Conservation (phyloP, 331 rosid genomes). For the Quercus lobata region DNA sequence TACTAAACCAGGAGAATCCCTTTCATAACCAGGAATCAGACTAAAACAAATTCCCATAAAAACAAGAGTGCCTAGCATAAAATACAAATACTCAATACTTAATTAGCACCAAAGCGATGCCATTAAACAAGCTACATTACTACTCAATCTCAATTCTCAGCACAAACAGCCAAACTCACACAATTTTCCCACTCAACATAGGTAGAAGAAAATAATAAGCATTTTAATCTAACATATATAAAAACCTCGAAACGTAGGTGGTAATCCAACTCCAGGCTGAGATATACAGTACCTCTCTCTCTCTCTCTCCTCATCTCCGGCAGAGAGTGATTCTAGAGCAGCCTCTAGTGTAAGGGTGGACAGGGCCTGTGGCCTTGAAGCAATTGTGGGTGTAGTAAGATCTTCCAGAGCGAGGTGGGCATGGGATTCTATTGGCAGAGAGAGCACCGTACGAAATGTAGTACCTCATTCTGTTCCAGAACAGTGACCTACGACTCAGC, state of each 20-base stretch:
- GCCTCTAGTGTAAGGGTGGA: constrained; percentile 66
- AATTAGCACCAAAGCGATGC: constrained; percentile 17
- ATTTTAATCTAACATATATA: neutral
- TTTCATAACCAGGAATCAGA: neutral
- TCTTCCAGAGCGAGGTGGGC: constrained; percentile 93
- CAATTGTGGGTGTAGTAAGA: constrained; percentile 86
- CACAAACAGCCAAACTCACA: neutral
- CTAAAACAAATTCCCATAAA: neutral
- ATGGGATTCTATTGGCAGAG: constrained; percentile 80
- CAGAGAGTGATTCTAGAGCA: constrained; percentile 76
- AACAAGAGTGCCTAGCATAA: neutral
- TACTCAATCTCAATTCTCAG: neutral
- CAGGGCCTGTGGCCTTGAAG: constrained; percentile 77
- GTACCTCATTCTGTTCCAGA: constrained; percentile 60
- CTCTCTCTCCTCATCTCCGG: constrained; percentile 42
- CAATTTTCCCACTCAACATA: neutral
- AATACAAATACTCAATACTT: neutral
- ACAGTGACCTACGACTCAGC: constrained; percentile 59
- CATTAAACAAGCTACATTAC: neutral
- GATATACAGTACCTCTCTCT: neutral
- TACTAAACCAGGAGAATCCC: neutral
- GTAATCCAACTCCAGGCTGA: no score
- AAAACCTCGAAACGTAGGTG: neutral
- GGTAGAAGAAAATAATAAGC: neutral
- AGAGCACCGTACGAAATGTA: constrained; percentile 92